Conservation (phyloP, 2,329 filamentous ascomycete species). For the Didymella arachidicola region DNA sequence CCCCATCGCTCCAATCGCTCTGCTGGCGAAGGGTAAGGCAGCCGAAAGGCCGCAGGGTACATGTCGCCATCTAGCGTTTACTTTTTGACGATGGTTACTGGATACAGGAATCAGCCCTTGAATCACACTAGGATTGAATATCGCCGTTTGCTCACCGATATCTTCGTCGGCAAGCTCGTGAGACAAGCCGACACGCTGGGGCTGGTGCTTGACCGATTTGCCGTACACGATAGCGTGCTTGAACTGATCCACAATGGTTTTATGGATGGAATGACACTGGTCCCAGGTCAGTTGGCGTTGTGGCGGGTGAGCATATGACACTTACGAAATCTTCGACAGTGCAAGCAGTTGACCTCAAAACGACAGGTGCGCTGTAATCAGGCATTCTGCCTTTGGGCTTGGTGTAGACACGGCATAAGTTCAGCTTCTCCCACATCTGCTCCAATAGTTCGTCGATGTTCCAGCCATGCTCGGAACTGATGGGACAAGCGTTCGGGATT, state of each 20-base stretch:
- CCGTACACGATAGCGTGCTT: conserved; percentile 96
- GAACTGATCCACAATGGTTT: conserved; percentile 94
- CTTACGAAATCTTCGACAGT: conserved; percentile 97
- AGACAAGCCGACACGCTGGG: conserved; percentile 87
- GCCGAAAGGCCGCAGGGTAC: conserved; percentile 30
- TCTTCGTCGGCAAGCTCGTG: conserved; percentile 97
- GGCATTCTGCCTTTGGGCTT: conserved; percentile 96
- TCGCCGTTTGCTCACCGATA: conserved; percentile 72
- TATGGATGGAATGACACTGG: conserved; percentile 96
- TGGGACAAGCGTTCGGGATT: conserved; percentile 95
- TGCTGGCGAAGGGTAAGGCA: conserved; percentile 27
- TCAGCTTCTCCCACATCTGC: conserved; percentile 98
- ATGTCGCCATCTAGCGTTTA: conserved; percentile 37
- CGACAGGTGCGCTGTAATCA: conserved; percentile 90
- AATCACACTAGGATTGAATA: neutral
- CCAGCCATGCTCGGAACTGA: conserved; percentile 95
- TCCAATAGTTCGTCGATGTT: conserved; percentile 97
- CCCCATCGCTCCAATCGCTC: conserved; percentile 36
- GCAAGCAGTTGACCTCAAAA: conserved; percentile 80
- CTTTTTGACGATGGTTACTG: conserved; percentile 55
- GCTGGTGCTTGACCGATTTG: conserved; percentile 98
- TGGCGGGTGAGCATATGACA: conserved; percentile 19
- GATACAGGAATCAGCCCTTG: conserved; percentile 34
- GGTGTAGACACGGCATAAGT: conserved; percentile 90
- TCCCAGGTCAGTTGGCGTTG: conserved; percentile 47